These are phyloP conservation scores for Aspergillus candidus DNA, from an alignment of 2,329 filamentous ascomycete species.

Conservation along the genomic window DNA sequence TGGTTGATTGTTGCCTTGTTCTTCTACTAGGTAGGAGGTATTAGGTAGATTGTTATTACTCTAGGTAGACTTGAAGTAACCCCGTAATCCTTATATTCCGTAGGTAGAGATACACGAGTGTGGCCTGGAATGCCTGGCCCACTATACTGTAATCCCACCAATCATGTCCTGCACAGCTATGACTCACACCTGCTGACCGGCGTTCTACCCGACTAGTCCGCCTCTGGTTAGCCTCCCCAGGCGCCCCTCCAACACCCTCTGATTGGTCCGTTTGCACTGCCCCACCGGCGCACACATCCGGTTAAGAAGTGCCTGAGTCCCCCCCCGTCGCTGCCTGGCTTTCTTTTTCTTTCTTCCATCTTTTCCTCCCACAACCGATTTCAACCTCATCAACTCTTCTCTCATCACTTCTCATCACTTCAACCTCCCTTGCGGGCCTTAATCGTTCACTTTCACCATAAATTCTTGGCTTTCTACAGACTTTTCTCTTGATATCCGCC, in stretches of 20 bases:
- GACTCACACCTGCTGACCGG: slow-evolving; percentile 35
- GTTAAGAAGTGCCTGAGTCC: slow-evolving; percentile 38
- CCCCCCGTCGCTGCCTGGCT: slow-evolving; percentile 32
- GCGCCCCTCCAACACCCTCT: slow-evolving; percentile 11
- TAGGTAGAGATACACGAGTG: slow-evolving; percentile 4
- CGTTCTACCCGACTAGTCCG: slow-evolving; percentile 3
- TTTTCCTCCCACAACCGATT: slow-evolving; percentile 7
- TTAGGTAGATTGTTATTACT: too few species aligned
- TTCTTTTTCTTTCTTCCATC: slow-evolving; percentile 8
- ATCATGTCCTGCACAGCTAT: slow-evolving; percentile 20
- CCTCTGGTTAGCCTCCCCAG: slow-evolving; percentile 6
- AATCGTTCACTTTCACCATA: slow-evolving; percentile 14
- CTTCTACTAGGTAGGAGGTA: too few species aligned
- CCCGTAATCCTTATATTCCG: too few species aligned
- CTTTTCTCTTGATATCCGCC: slow-evolving; percentile 18
- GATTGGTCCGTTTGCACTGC: slow-evolving; percentile 21
- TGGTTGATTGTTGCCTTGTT: too few species aligned
- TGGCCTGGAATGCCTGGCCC: slow-evolving; percentile 5
- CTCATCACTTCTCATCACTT: slow-evolving; percentile 5
- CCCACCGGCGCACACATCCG: slow-evolving; percentile 17
- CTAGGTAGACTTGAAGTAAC: too few species aligned
- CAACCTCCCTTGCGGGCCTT: neutral
- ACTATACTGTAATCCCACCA: slow-evolving; percentile 14
- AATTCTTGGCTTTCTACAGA: slow-evolving; percentile 8
- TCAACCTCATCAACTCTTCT: slow-evolving; percentile 4